Conservation (phyloP, 495 filamentous ascomycete genomes). For the Neurospora sp. region DNA sequence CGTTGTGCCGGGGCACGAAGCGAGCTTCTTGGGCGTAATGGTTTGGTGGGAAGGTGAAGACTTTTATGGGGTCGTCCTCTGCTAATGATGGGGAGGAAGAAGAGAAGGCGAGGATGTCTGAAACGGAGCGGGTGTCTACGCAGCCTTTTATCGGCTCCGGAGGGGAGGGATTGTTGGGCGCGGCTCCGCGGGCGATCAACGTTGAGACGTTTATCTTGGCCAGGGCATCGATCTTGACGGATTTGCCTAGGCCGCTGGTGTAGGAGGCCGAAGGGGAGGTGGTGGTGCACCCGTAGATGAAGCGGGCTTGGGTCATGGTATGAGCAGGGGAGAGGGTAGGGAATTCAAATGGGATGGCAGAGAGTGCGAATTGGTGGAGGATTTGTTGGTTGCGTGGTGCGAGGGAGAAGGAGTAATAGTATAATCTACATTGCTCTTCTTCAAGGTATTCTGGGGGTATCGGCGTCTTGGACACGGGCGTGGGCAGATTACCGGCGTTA, state of each 20-base stretch:
- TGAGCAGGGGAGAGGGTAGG: conserved; percentile 39
- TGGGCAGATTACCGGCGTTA: conserved; percentile 44
- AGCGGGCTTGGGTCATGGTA: conserved; percentile 44
- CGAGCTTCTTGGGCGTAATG: conserved; percentile 55
- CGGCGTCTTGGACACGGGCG: conserved; percentile 24
- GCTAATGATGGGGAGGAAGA: conserved; percentile 17
- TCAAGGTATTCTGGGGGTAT: conserved; percentile 31
- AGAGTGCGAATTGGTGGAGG: conserved; percentile 49
- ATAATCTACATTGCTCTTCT: conserved; percentile 53
- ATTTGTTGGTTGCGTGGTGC: conserved; percentile 20
- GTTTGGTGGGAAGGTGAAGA: conserved; percentile 45
- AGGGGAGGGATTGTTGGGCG: conserved; percentile 2
- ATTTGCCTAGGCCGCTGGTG: conserved; percentile 39
- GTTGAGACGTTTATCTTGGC: conserved; percentile 44
- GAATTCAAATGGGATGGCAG: conserved; percentile 54
- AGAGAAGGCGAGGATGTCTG: conserved; percentile 19
- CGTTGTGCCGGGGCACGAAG: conserved; percentile 42
- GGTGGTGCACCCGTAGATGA: conserved; percentile 45
- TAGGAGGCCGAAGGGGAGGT: conserved; percentile 30
- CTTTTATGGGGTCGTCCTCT: conserved; percentile 41
- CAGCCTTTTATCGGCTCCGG: conserved; percentile 6
- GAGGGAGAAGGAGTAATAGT: conserved; percentile 51
- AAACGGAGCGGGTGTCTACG: conserved; percentile 1
- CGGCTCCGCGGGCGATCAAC: conserved; percentile 36
- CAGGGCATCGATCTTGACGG: conserved; percentile 51